Base-by-base conservation (phyloP, 306 rosid species). In the Casuarina equisetifolia region DNA sequence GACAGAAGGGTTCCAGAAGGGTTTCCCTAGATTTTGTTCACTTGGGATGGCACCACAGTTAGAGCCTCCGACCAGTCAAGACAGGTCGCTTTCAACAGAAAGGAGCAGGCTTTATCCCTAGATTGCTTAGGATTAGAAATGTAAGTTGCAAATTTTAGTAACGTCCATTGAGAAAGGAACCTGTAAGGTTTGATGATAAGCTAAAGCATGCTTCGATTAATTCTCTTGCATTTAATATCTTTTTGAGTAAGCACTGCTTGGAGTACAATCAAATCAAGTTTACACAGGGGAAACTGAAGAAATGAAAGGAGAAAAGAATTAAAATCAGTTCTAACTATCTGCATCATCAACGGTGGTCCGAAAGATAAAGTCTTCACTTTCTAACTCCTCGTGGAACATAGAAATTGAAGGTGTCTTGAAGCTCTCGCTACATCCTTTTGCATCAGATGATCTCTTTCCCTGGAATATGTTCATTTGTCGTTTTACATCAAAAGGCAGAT, bases 381-480 rank as follows among this genome's bases (percentile, higher is more conserved):
- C 97, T 81, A 94, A 87, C 74, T 94, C 98, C 75, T 92, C 97
- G 52, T 94, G 97, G 73, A 85, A 15, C 75, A 90, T 85, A 77
- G 79, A 81, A 52, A 92, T 80, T 6, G 87, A 74, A 1, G 88
- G 84, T 48, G 15, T 67, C 80, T 85, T 86, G 51, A 68, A 59
- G 72, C 82, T 84, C 90, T 89, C 80, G 39, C 74, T 83, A 6
- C 82, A 76, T 25, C 54, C 74, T 76, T 83, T 82, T 51, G 79
- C 85, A 48, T 70, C 50, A 0, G 67, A 73, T 9, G 82, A 78
- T 72, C 92, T 87, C 74, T 79, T 88, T 83, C 97, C 97, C 97
- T 94, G 86, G 71, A 86, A 82, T 57, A 70, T 10, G 55, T 76
- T 44, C 49, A 55, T 40, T 20, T 13, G 67, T 71, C 77, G 42